Evolutionary conservation across 768 basidiomycete genomes (phyloP).

Genomic region (Boletus bicolor): DNA sequence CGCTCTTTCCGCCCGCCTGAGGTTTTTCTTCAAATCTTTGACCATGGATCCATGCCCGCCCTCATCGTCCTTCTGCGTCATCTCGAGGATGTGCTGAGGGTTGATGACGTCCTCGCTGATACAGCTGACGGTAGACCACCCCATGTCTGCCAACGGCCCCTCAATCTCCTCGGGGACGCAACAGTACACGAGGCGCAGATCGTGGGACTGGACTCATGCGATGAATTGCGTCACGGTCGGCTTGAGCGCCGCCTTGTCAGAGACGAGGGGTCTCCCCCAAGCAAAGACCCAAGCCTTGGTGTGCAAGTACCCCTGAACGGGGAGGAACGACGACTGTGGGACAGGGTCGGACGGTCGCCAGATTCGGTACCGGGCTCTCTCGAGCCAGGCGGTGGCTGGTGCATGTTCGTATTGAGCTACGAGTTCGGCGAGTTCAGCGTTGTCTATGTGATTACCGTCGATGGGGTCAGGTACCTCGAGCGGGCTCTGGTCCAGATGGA

Average conservation of each 20-base stretch:
- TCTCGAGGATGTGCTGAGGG: slow-evolving; percentile 42
- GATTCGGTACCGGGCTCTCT: slow-evolving; percentile 51
- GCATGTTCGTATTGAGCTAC: slow-evolving; percentile 66
- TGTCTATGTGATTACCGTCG: slow-evolving; percentile 3
- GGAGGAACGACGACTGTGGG: slow-evolving; percentile 38
- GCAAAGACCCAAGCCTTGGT: slow-evolving; percentile 52
- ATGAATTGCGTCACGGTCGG: slow-evolving; percentile 42
- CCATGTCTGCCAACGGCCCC: slow-evolving; percentile 46
- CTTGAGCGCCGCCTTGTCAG: slow-evolving; percentile 34
- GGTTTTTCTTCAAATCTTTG: slow-evolving; percentile 61
- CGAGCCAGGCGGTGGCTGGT: slow-evolving; percentile 69
- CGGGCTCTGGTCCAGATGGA: background rate
- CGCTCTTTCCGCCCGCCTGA: slow-evolving; percentile 54
- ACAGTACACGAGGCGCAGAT: slow-evolving; percentile 55
- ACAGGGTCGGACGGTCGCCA: slow-evolving; percentile 37
- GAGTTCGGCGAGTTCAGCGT: slow-evolving; percentile 42
- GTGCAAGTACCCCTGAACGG: slow-evolving; percentile 60
- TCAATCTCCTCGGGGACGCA: slow-evolving; percentile 55
- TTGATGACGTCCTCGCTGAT: slow-evolving; percentile 61
- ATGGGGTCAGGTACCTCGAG: slow-evolving; percentile 11
- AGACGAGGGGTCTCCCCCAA: slow-evolving; percentile 64
- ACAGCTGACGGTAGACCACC: slow-evolving; percentile 60
- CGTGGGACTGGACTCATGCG: slow-evolving; percentile 40
- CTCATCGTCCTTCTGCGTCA: slow-evolving; percentile 36
- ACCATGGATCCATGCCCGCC: slow-evolving; percentile 40